These are phyloP conservation scores for Hevea brasiliensis DNA, from an alignment of 345 rosid species.

Conservation along the genomic window DNA sequence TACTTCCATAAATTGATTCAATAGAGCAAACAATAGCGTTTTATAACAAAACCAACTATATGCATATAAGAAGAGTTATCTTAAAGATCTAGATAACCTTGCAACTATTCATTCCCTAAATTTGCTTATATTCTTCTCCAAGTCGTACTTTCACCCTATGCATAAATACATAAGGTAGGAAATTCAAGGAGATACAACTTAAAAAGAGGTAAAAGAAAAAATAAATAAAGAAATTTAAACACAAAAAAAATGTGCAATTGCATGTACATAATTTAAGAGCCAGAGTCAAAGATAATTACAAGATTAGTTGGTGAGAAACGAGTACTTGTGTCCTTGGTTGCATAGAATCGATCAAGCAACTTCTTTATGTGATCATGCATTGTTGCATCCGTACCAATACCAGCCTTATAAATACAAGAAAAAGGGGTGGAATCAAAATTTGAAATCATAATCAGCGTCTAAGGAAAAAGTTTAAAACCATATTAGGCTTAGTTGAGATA, in stretches of 20 bases:
- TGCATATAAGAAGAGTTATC: background rate
- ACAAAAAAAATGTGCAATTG: background rate
- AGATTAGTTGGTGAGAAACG: conserved; percentile 90
- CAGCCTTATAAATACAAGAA: conserved; percentile 55
- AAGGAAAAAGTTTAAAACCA: background rate
- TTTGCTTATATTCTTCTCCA: background rate
- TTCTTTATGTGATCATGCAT: conserved; percentile 99
- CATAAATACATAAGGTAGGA: background rate
- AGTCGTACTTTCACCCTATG: background rate
- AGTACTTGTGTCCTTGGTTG: conserved; percentile 79
- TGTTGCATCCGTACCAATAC: conserved; percentile 98
- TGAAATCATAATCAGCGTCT: background rate
- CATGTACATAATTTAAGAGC: background rate
- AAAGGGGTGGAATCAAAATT: conserved; percentile 1
- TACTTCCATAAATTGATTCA: background rate
- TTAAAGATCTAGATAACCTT: background rate
- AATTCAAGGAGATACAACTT: background rate
- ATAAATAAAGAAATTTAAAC: background rate
- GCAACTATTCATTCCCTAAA: background rate
- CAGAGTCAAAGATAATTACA: conserved; percentile 39
- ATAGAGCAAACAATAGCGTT: background rate
- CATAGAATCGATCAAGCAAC: conserved; percentile 94
- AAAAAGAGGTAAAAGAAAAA: background rate
- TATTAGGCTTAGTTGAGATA: no score
- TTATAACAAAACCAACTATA: background rate